These are phyloP conservation scores for Phyllosticta ampelicida DNA, from an alignment of 2,329 filamentous ascomycete genomes.

Conservation along the genomic window DNA sequence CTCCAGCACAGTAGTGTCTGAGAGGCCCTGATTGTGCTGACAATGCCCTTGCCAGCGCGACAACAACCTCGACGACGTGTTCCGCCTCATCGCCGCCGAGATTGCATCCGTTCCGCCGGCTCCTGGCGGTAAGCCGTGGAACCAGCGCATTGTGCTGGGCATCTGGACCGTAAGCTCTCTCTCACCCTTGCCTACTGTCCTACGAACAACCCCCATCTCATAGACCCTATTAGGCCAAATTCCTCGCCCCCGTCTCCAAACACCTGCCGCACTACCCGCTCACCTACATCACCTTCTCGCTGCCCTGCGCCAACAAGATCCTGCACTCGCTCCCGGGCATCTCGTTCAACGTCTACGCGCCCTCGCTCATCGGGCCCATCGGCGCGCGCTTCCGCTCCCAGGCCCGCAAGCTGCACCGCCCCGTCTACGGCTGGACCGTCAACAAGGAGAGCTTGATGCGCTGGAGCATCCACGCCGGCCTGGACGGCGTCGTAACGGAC, in stretches of 20 bases:
- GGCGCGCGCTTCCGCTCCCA: constrained; percentile 57
- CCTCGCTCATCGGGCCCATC: constrained; percentile 54
- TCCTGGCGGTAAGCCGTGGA: constrained; percentile 48
- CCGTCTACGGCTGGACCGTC: constrained; percentile 75
- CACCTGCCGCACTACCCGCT: constrained; percentile 54
- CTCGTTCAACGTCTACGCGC: constrained; percentile 68
- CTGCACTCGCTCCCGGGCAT: constrained; percentile 52
- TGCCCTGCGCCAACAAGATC: constrained; percentile 60
- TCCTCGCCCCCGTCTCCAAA: constrained; percentile 51
- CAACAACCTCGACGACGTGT: constrained; percentile 59
- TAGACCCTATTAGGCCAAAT: constrained; percentile 45
- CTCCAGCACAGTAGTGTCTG: too few relatives aligned
- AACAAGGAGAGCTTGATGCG: constrained; percentile 71
- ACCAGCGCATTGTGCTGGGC: constrained; percentile 63
- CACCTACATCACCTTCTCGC: constrained; percentile 58
- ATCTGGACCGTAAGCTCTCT: constrained; percentile 57
- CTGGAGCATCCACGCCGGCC: constrained; percentile 55
- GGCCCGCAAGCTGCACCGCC: constrained; percentile 44
- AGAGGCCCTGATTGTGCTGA: not conserved
- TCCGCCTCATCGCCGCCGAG: constrained; percentile 55
- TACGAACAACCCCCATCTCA: constrained; percentile 3
- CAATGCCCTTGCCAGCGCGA: constrained; percentile 42
- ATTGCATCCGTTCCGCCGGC: constrained; percentile 42
- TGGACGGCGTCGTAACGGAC: constrained; percentile 82
- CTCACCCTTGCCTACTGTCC: not conserved